These are phyloP conservation scores for Trichomonas vaginalis DNA, from an alignment of 208 protist genomes.

Conservation along the genomic window DNA sequence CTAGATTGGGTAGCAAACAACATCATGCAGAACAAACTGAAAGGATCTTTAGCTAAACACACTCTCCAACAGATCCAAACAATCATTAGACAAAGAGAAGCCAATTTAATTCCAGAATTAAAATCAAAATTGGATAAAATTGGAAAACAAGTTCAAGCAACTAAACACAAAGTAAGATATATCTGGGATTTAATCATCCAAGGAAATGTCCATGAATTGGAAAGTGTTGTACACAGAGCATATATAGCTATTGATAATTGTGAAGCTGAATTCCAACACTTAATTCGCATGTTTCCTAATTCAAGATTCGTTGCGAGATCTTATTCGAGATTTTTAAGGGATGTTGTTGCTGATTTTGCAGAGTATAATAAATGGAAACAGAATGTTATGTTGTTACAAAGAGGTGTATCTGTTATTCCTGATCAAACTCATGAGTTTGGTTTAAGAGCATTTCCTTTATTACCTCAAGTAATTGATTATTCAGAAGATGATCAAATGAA, in stretches of 20 bases:
- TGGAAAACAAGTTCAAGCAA: background rate
- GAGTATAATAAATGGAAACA: background rate
- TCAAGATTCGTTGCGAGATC: background rate
- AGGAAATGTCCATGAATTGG: background rate
- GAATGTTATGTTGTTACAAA: background rate
- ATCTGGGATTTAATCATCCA: background rate
- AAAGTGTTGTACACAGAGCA: background rate
- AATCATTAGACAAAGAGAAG: background rate
- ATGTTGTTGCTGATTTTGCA: background rate
- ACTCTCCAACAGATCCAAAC: background rate
- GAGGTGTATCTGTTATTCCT: background rate
- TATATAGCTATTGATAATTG: background rate
- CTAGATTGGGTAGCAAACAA: background rate
- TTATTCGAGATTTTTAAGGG: background rate
- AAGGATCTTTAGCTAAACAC: background rate
- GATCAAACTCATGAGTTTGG: background rate
- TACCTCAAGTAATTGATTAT: background rate
- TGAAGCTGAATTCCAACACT: background rate
- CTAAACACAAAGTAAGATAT: slow-evolving; percentile 1
- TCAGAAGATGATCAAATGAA: background rate
- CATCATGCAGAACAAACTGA: background rate
- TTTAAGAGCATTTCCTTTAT: background rate
- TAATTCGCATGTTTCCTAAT: background rate
- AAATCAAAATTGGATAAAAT: background rate
- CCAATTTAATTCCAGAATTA: background rate